A percentile compares a stretch with the other conserved stretches of the same genome.
Conservation (phyloP, 148 eudicot species). For the Diospyros lotus region DNA sequence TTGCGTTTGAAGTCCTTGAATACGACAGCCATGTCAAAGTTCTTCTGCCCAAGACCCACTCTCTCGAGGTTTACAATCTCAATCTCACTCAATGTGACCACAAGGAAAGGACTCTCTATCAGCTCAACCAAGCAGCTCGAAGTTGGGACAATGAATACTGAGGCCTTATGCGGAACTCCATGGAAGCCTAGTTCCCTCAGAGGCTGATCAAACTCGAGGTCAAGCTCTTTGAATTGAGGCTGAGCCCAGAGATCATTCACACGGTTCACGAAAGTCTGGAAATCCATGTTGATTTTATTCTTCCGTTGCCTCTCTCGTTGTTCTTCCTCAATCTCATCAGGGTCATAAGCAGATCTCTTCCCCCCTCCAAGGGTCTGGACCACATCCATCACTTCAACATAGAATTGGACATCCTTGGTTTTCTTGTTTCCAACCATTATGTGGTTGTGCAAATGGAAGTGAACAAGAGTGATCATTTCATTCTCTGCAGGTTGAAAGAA, state of each 20-base stretch:
- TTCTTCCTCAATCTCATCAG: constrained; percentile 97
- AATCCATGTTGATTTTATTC: constrained; percentile 85
- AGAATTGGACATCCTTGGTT: constrained; percentile 94
- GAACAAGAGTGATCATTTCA: constrained; percentile 90
- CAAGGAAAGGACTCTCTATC: constrained; percentile 78
- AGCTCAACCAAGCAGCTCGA: constrained; percentile 91
- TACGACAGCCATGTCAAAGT: constrained; percentile 84
- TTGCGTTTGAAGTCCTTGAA: constrained; percentile 91
- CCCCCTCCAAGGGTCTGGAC: constrained; percentile 93
- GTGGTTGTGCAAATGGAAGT: constrained; percentile 88
- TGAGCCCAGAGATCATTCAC: constrained; percentile 93
- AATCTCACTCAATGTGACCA: constrained; percentile 66
- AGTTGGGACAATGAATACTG: constrained; percentile 91
- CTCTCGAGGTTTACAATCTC: constrained; percentile 91
- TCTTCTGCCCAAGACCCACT: constrained; percentile 94
- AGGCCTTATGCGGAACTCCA: constrained; percentile 87
- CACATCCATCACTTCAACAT: constrained; percentile 92
- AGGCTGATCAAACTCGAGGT: constrained; percentile 92
- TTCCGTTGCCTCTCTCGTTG: constrained; percentile 88
- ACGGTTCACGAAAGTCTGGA: constrained; percentile 74
- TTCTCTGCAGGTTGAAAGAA: constrained; percentile 98
- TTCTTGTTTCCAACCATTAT: constrained; percentile 96
- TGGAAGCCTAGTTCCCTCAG: constrained; percentile 92
- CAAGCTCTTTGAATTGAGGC: constrained; percentile 63
- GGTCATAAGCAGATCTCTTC: constrained; percentile 87